Evolutionary conservation across 2,329 filamentous ascomycete genomes (phyloP), one percentile per base, ranked within the genome.

Genomic region (Apiospora saccharicola): DNA sequence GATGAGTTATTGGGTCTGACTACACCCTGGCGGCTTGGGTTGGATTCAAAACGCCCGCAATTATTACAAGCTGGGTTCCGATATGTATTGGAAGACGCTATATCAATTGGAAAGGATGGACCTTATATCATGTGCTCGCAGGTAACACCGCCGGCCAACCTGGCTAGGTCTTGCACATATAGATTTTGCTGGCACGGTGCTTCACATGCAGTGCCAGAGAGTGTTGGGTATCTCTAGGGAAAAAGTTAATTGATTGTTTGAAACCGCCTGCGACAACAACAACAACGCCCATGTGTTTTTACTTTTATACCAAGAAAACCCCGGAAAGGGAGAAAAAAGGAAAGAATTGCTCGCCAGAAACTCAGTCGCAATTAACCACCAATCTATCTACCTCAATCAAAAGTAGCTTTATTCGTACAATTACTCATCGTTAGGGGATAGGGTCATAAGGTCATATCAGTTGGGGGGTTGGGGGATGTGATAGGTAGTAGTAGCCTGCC

Each of bases 371-470:
- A 41, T 64, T 64, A 64, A 64, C 57, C 41, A 41, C 53, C 37
- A 64, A 34, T 64, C 57, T 64, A 64, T 41, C 53, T 61, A 16
- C 30, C 34, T 41, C 34, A 41, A 37, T 4, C 34, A 64, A 51
- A 51, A 51, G 34, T 64, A 41, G 57, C 34, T 64, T n/a, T 64
- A 64, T n/a, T 64, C 57, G 41, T 64, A 64, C 57, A 64, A 24
- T 64, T 64, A 64, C 22, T 64, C 57, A 19, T 64, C 57, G 34
- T 64, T 64, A 64, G 57, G 57, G 57, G 57, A 64, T 41, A 19
- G 4, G 4, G 53, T 64, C 57, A 41, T 64, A 64, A 64, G 57
- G 34, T 57, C 51, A 57, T 34, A 10, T 64, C 57, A 41, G 34
- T 61, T 34, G 57, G 57, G 16, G 57, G 30, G 13, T 14, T 57